Conservation (phyloP, 805 yeast genomes). For the Nakazawaea siamensis region DNA sequence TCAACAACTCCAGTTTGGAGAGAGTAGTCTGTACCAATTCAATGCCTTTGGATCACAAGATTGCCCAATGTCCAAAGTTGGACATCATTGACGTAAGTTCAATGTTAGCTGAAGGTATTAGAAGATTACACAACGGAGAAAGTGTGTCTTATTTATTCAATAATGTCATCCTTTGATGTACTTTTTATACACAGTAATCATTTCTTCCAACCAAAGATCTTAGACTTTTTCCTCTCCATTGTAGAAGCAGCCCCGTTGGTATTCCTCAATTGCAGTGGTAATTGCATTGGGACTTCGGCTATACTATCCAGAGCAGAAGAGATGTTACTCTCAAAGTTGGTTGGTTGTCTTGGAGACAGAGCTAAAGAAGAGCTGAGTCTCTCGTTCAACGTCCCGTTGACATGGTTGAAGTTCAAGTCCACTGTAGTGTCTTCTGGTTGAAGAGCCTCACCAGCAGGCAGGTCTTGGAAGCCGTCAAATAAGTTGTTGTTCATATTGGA, state of each 20-base stretch:
- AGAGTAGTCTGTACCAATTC: slow-evolving; percentile 88
- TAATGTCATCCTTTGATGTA: slow-evolving; percentile 32
- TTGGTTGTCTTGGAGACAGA: no score
- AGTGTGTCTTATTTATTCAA: slow-evolving; percentile 82
- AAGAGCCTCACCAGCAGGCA: no score
- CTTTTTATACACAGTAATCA: not conserved
- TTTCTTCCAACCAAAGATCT: slow-evolving; percentile 9
- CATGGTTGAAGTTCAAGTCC: slow-evolving; percentile 6
- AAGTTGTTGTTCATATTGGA: slow-evolving; percentile 20
- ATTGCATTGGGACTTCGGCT: no score
- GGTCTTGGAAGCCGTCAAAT: slow-evolving; percentile 20
- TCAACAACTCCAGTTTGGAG: slow-evolving; percentile 58
- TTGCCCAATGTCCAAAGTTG: slow-evolving; percentile 54
- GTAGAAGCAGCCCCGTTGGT: not conserved
- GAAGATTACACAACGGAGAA: slow-evolving; percentile 95
- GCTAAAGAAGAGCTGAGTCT: no score
- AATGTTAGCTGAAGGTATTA: slow-evolving; percentile 85
- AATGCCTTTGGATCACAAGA: slow-evolving; percentile 69
- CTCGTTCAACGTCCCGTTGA: slow-evolving; percentile 7
- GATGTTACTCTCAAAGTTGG: no score
- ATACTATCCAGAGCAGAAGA: no score
- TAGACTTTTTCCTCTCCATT: slow-evolving; percentile 4
- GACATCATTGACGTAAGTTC: slow-evolving; percentile 81
- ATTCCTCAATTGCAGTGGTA: no score
- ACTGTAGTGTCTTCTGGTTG: not conserved